These are phyloP conservation scores for Graphilbum sp. DNA, from an alignment of 2,329 filamentous ascomycete species.

Conservation along the genomic window DNA sequence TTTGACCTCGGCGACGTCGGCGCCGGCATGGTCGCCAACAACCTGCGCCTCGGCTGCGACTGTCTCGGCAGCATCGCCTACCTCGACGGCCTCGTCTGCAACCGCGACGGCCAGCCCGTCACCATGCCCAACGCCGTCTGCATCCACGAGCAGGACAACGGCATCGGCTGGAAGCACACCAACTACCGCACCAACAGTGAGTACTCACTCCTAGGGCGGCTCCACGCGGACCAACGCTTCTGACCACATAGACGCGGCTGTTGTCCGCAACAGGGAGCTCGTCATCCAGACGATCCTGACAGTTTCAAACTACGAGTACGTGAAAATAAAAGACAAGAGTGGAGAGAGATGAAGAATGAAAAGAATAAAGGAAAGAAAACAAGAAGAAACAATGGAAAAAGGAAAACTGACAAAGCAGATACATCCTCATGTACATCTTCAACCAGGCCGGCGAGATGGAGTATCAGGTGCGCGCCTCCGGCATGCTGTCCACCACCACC, in stretches of 20 bases:
- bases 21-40: constrained; percentile 49
- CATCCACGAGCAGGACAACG: constrained; percentile 53
- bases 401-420: no score
- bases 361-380: no score
- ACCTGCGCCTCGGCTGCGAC: constrained; percentile 51
- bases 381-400: no score
- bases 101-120: constrained; percentile 32
- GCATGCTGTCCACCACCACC: constrained; percentile 43
- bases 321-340: no score
- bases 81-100: constrained; percentile 39
- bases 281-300: constrained; percentile 55
- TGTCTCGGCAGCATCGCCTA: constrained; percentile 51
- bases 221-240: no score
- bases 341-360: no score
- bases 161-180: constrained; percentile 55
- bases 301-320: constrained; percentile 48
- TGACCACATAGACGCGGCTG: not conserved
- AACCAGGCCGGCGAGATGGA: constrained; percentile 44
- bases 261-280: constrained; percentile 35
- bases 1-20: constrained; percentile 59
- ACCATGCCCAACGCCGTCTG: constrained; percentile 40
- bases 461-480: constrained; percentile 47
- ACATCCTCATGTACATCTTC: constrained; percentile 34
- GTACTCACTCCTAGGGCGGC: no score
- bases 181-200: constrained; percentile 40